Evolutionary conservation across 306 rosid genomes (phyloP), one percentile per base, ranked within the genome.

Genomic region (Gillenia trifoliata): DNA sequence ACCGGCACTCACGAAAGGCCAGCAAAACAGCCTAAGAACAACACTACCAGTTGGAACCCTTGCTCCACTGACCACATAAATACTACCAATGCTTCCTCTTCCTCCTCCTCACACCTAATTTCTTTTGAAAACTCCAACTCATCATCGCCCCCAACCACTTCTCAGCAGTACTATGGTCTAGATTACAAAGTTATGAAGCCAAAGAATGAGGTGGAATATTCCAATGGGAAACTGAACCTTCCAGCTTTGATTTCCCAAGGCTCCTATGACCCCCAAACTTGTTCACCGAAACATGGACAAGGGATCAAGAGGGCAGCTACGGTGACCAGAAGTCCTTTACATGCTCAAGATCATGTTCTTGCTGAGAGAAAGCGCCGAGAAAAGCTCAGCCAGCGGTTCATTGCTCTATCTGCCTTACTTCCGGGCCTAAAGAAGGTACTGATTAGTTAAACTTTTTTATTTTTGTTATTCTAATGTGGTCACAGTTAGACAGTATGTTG

Each of bases 341-440:
- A 77, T 78, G 82, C 83, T 68, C 80, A 76, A 79, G 85, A 86
- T 30, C 88, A 86, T 17, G 88, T 86, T 3, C 47, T 86, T 12
- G 90, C 90, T 3, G 90, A 86, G 71, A 80, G 88, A 71, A 86
- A 79, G 66, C 78, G 90, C 30, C 45, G 90, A 31, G 88, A 86
- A 67, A 86, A 86, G 68, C 86, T 86, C 61, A 79, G 79, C 69
- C 88, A 81, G 66, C 49, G 75, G 55, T 86, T 84, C 69, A 72
- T 82, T 8, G 85, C 85, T 54, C 85, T 86, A 64, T 84, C 90
- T 8, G 85, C 90, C 26, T 73, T 84, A 63, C 80, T 86, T 61
- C 90, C 88, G 5, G 90, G 86, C 62, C 78, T 86, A 5, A 84
- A 77, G 64, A 93, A 93, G 96, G 97, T 90, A 85, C 22, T 15